A percentile compares a stretch with the other conserved stretches of the same genome.
These are phyloP conservation scores for Ganoderma leucocontextum DNA, from an alignment of 1,284 basidiomycete species.

Conservation along the genomic window DNA sequence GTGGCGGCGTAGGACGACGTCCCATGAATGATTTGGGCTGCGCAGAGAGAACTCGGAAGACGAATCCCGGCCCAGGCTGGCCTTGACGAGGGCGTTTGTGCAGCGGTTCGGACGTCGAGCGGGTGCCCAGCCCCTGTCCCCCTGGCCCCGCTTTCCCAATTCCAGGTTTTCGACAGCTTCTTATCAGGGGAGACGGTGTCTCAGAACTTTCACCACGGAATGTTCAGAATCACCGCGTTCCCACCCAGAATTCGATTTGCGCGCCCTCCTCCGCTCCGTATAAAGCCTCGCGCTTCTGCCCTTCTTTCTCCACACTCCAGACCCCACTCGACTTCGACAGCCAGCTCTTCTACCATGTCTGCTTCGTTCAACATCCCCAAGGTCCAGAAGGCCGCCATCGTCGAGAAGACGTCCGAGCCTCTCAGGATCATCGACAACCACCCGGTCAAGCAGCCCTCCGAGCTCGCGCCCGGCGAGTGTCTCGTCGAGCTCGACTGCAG, in stretches of 20 bases:
- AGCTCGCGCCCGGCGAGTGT: constrained; percentile 83
- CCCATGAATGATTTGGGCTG: not conserved
- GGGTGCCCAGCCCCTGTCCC: not conserved
- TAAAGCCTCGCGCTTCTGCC: not conserved
- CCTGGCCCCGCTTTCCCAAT: not conserved
- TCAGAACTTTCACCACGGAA: not conserved
- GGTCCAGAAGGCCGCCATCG: constrained; percentile 69
- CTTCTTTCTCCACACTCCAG: not conserved
- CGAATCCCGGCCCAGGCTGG: constrained; percentile 1
- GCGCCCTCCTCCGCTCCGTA: not conserved
- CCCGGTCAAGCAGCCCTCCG: constrained; percentile 67
- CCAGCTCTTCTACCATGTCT: constrained; percentile 27
- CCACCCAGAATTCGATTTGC: not conserved
- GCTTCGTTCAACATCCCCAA: constrained; percentile 58
- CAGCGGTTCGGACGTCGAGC: not conserved
- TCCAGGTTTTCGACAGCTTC: not conserved
- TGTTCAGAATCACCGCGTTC: not conserved
- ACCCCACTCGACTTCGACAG: not conserved
- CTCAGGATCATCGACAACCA: constrained; percentile 57
- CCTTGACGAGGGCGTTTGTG: not conserved
- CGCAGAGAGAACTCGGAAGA: not conserved
- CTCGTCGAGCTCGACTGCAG: constrained; percentile 82
- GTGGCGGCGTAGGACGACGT: not conserved
- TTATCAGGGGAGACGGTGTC: not conserved
- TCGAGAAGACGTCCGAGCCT: constrained; percentile 51